Base-by-base conservation (phyloP, 2,329 filamentous ascomycete species). In the Beauveria scarabaeidicola region DNA sequence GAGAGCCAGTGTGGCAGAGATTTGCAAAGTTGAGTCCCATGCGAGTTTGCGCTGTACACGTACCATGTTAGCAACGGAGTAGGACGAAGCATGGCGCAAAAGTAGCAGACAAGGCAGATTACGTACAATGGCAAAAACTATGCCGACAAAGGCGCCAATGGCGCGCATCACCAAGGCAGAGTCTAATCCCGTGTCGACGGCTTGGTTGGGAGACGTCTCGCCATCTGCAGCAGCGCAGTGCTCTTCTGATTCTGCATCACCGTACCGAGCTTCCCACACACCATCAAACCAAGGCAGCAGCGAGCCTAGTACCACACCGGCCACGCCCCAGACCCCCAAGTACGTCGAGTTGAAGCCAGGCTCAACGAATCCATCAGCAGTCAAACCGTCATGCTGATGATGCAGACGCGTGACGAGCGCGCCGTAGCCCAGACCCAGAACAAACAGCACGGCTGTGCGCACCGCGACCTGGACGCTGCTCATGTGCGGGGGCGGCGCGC, bases 21-120 rank as follows among this genome's bases (percentile, higher is more conserved):
- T 86, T 73, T 99, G 94, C n/a, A 96, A 84, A 1, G 91, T 94
- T 9, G 92, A 97, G 67, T 92, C 83, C 94, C 94, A 99, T 1
- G 91, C 89, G 10, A 97, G 83, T 72, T 89, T 90, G 64, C 94
- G 87, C 90, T 95, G 50, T 36, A 52, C 59, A 27, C 59, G 9
- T 32, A 9, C 19, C 3, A 11, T 51, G 63, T 60, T 53, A 59
- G 51, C 23, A 43, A 40, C 11, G 1, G 19, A 36, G 27, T 19
- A 41, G 15, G n/a, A 19, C 0, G 36, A 53, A 13, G 21, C 9
- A 46, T 27, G 23, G 40, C 10, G 15, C n/a, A 27, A 41, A 46
- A 5, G 36, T 36, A 52, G 21, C 6, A 21, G 10, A 15, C 9
- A 47, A 25, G 11, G 41, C 48, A 54, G 29, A 52, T 43, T 41